Evolutionary conservation across 208 protist genomes (phyloP).

Genomic region (Leishmania braziliensis): DNA sequence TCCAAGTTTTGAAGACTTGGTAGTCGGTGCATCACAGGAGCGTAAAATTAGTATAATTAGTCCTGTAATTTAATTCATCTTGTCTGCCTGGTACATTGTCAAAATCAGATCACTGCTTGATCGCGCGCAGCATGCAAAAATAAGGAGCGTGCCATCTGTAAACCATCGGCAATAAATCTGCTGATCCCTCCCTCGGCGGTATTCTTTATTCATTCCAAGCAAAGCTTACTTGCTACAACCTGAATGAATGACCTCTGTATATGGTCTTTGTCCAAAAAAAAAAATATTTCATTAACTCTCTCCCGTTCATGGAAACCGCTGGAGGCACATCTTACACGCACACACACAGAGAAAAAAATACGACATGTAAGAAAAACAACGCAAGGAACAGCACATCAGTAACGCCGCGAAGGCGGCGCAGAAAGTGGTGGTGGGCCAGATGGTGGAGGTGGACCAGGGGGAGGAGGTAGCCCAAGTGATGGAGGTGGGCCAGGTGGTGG

Average conservation of each 20-base stretch:
- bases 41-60: background rate
- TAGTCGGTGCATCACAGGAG: too few species aligned
- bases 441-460: slow-evolving; percentile 7
- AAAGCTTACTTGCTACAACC: background rate
- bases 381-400: background rate
- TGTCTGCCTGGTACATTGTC: background rate
- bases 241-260: background rate
- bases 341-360: background rate
- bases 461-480: slow-evolving; percentile 26
- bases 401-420: slow-evolving; percentile 18
- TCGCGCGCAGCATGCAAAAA: background rate
- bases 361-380: background rate
- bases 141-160: background rate
- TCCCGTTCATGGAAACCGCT: background rate
- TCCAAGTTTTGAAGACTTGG: background rate
- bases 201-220: background rate
- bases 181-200: too few species aligned
- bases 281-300: background rate
- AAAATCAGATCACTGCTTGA: background rate
- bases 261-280: background rate
- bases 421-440: slow-evolving; percentile 25
- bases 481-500: background rate
- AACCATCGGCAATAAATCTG: background rate
- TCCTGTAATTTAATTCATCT: background rate
- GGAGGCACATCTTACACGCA: background rate